phyloP scores from a whole-genome alignment of 2,329 filamentous ascomycete genomes.

The Paraphoma sp. region DNA sequence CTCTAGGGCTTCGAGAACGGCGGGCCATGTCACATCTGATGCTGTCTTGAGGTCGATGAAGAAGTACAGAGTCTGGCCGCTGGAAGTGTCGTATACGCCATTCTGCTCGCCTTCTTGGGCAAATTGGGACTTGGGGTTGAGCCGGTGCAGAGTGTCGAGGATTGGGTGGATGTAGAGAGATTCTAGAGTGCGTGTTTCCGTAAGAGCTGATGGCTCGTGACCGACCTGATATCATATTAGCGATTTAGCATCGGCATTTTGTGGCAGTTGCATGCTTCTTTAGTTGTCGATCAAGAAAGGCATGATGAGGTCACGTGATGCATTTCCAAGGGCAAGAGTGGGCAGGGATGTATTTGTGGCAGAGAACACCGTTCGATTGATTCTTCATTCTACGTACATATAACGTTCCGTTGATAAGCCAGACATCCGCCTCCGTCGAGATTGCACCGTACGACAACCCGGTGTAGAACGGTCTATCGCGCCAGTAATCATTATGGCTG shows the following conservation, averaged over 20 bases:
- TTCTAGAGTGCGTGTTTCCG: constrained; percentile 59
- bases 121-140: constrained; percentile 63
- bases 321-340: neutral
- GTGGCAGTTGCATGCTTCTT: too few species aligned
- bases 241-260: neutral
- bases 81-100: constrained; percentile 67
- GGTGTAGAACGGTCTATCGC: constrained; percentile 55
- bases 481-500: constrained; percentile 68
- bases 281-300: too few species aligned
- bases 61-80: constrained; percentile 66
- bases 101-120: constrained; percentile 56
- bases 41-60: constrained; percentile 70
- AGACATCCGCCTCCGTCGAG: constrained; percentile 67
- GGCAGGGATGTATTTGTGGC: neutral
- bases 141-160: constrained; percentile 59
- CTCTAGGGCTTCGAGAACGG: constrained; percentile 62
- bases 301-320: neutral
- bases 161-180: constrained; percentile 67
- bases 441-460: constrained; percentile 65
- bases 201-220: constrained; percentile 62
- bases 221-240: constrained; percentile 54
- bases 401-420: constrained; percentile 63
- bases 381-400: constrained; percentile 50
- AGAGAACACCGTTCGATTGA: neutral
- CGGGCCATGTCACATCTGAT: constrained; percentile 62